Evolutionary conservation across 2,329 filamentous ascomycete genomes (phyloP).

Genomic region (Colletotrichum sp.): DNA sequence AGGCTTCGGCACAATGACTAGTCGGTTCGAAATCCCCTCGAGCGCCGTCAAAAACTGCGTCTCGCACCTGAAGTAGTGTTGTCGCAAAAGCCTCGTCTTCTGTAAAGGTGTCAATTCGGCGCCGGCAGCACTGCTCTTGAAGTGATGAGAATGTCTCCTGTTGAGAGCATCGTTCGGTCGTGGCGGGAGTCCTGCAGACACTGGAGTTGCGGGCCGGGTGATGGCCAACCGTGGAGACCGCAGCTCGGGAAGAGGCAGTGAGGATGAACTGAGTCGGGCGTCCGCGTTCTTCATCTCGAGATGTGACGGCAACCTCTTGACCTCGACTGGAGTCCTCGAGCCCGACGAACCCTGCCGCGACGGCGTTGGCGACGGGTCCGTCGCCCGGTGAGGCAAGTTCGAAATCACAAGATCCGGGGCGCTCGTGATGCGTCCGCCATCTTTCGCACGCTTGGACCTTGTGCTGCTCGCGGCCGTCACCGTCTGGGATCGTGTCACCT

Average conservation of each 20-base stretch:
- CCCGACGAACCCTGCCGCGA: slow-evolving; percentile 17
- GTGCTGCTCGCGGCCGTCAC: slow-evolving; percentile 58
- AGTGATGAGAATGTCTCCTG: slow-evolving; percentile 66
- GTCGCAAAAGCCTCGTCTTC: slow-evolving; percentile 74
- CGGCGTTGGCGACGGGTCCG: not conserved
- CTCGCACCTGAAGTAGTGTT: slow-evolving; percentile 84
- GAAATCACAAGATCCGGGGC: slow-evolving; percentile 41
- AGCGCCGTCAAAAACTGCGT: slow-evolving; percentile 82
- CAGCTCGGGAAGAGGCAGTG: slow-evolving; percentile 68
- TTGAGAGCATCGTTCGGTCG: slow-evolving; percentile 54
- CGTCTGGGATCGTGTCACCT: slow-evolving; percentile 72
- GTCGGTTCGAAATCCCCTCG: slow-evolving; percentile 84
- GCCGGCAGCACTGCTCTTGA: slow-evolving; percentile 61
- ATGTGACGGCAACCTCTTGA: slow-evolving; percentile 48
- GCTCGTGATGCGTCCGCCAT: slow-evolving; percentile 51
- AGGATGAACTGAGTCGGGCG: slow-evolving; percentile 71
- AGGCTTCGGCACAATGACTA: slow-evolving; percentile 82
- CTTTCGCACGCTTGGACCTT: slow-evolving; percentile 53
- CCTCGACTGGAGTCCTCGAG: slow-evolving; percentile 37
- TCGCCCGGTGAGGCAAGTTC: slow-evolving; percentile 5
- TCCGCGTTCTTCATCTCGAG: slow-evolving; percentile 61
- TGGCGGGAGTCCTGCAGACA: slow-evolving; percentile 56
- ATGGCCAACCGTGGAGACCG: slow-evolving; percentile 53
- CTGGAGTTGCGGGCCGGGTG: slow-evolving; percentile 62
- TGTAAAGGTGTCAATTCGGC: slow-evolving; percentile 69